Percentiles rank a stretch among this genome's conserved stretches.
phyloP scores from a whole-genome alignment of 2,329 filamentous ascomycete genomes.

The Pseudogymnoascus sp. region DNA sequence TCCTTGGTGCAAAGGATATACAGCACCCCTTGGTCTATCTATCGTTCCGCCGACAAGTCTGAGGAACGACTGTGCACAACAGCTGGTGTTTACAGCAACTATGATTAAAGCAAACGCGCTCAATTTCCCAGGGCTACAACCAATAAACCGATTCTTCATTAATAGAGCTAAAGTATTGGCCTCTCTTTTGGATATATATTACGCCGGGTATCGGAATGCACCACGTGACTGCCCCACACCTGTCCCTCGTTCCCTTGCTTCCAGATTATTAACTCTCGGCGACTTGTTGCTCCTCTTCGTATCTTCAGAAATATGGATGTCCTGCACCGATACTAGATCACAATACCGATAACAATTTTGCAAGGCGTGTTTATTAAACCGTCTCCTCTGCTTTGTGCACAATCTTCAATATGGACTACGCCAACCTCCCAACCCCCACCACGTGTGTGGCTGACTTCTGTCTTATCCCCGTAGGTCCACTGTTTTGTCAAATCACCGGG shows the following conservation, averaged over 20 bases:
- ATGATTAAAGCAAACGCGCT: background rate
- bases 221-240: constrained; percentile 4
- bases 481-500: background rate
- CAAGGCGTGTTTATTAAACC: background rate
- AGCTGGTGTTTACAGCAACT: background rate
- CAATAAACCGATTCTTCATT: background rate
- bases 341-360: background rate
- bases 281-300: background rate
- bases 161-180: background rate
- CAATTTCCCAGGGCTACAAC: background rate
- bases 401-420: constrained; percentile 32
- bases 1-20: background rate
- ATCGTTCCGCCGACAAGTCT: background rate
- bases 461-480: constrained; percentile 63
- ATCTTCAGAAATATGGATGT: constrained; percentile 3
- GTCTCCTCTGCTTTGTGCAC: background rate
- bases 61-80: background rate
- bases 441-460: constrained; percentile 86
- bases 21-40: background rate
- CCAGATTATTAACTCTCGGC: background rate
- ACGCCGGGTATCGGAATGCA: background rate
- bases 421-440: constrained; percentile 55
- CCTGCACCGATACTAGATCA: background rate
- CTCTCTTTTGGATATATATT: background rate
- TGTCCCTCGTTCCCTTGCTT: background rate